phyloP scores from a whole-genome alignment of 2,329 filamentous ascomycete genomes.

The Aspergillus sp. region DNA sequence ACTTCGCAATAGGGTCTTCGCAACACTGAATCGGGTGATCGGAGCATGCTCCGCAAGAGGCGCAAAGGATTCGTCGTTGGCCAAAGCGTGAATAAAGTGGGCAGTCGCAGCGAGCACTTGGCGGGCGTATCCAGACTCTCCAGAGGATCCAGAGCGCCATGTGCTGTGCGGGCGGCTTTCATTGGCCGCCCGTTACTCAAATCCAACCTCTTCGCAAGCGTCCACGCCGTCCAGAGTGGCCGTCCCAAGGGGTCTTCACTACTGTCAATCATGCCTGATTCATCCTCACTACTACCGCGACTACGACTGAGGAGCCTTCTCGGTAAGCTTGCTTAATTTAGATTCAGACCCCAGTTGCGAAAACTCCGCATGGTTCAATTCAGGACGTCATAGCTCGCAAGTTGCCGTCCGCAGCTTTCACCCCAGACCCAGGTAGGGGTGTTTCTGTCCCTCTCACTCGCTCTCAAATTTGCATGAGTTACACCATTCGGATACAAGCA shows the following conservation, averaged over 20 bases:
- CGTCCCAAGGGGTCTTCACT: neutral
- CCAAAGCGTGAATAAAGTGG: neutral
- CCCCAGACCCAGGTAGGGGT: neutral
- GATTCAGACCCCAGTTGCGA: too few relatives aligned
- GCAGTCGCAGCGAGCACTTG: neutral
- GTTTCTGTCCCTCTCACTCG: neutral
- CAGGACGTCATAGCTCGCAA: too few relatives aligned
- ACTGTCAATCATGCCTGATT: neutral
- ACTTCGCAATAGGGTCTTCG: neutral
- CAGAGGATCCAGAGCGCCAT: neutral
- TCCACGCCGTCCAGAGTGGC: neutral
- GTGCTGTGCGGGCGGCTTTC: neutral
- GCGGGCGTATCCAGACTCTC: neutral
- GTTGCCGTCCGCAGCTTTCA: neutral
- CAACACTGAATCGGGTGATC: neutral
- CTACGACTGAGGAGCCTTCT: too few relatives aligned
- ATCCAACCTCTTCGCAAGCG: neutral
- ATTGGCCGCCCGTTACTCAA: neutral
- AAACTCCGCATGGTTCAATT: too few relatives aligned
- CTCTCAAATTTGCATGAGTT: neutral
- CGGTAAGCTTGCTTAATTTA: too few relatives aligned
- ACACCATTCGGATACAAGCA: neutral
- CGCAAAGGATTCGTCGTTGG: constrained; percentile 5
- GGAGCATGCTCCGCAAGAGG: neutral
- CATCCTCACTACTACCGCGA: too few relatives aligned